These are phyloP conservation scores for Chiua virens DNA, from an alignment of 768 basidiomycete species.

Conservation along the genomic window DNA sequence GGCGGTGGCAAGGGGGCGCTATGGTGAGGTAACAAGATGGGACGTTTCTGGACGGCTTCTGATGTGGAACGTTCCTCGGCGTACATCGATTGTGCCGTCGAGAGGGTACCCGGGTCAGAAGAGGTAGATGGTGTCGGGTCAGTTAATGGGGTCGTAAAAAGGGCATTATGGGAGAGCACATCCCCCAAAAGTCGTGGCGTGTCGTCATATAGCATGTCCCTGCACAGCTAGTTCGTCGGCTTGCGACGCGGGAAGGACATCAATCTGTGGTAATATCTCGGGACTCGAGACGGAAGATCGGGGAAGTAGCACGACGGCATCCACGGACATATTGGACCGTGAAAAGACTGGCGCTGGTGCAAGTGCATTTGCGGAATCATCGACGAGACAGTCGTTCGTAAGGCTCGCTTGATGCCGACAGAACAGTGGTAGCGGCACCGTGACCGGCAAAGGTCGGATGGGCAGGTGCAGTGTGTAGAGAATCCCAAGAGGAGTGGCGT, in stretches of 20 bases:
- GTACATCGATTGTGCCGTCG: neutral
- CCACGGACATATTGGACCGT: slow-evolving; percentile 9
- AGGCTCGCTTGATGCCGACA: slow-evolving; percentile 10
- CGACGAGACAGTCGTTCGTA: neutral
- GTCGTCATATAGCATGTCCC: slow-evolving; percentile 9
- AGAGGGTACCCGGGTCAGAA: neutral
- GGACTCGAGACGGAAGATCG: neutral
- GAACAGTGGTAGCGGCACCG: slow-evolving; percentile 8
- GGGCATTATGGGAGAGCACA: slow-evolving; percentile 9
- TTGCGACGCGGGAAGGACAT: neutral
- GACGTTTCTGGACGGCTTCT: slow-evolving; percentile 1
- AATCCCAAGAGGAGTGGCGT: slow-evolving; percentile 26
- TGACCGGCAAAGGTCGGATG: slow-evolving; percentile 12
- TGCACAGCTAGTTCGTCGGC: slow-evolving; percentile 7
- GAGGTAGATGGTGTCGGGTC: slow-evolving; percentile 1
- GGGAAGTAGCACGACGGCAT: slow-evolving; percentile 7
- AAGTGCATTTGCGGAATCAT: slow-evolving; percentile 6
- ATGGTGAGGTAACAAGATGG: slow-evolving; percentile 7
- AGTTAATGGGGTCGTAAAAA: slow-evolving; percentile 3
- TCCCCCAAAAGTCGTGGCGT: slow-evolving; percentile 13
- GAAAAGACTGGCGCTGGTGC: slow-evolving; percentile 17
- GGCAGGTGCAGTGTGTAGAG: slow-evolving; percentile 3
- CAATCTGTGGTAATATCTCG: slow-evolving; percentile 7
- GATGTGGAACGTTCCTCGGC: neutral
- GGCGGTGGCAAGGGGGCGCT: slow-evolving; percentile 19